A percentile compares a stretch with the other conserved stretches of the same genome.
Evolutionary conservation across 2,329 filamentous ascomycete genomes (phyloP).

Genomic region (Ilyonectria destructans): DNA sequence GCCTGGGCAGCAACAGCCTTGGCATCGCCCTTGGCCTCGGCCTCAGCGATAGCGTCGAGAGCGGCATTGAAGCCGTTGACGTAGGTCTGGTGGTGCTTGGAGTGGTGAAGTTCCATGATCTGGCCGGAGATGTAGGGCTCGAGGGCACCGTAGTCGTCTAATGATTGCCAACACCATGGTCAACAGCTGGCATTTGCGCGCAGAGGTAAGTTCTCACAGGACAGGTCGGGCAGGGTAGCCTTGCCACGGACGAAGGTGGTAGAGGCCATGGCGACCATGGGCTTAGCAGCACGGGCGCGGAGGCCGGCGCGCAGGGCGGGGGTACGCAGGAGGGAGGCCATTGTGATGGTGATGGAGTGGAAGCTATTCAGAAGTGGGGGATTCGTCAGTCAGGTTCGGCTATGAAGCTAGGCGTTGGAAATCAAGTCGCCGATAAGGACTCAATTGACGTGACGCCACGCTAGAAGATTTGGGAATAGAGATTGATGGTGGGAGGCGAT

Average conservation of each 20-base stretch:
- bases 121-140: conserved; percentile 87
- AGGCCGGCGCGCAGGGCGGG: conserved; percentile 80
- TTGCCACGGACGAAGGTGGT: conserved; percentile 88
- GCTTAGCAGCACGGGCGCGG: conserved; percentile 76
- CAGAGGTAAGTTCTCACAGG: conserved; percentile 59
- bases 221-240: conserved; percentile 93
- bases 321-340: conserved; percentile 85
- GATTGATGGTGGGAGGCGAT: background rate
- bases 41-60: conserved; percentile 78
- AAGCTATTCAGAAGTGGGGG: conserved; percentile 31
- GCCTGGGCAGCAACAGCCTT: conserved; percentile 67
- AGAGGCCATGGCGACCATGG: conserved; percentile 77
- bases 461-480: background rate
- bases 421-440: background rate
- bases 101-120: conserved; percentile 98
- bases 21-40: conserved; percentile 75
- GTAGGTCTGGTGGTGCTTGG: conserved; percentile 95
- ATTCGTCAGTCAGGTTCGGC: conserved; percentile 33
- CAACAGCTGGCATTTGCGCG: background rate
- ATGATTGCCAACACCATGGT: conserved; percentile 7
- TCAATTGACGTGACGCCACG: conserved; percentile 5
- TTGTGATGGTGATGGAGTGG: conserved; percentile 58
- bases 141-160: conserved; percentile 97
- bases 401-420: background rate
- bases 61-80: conserved; percentile 91